phyloP scores from a whole-genome alignment of 2,329 filamentous ascomycete species.

The Trichoderma atrobrunneum region DNA sequence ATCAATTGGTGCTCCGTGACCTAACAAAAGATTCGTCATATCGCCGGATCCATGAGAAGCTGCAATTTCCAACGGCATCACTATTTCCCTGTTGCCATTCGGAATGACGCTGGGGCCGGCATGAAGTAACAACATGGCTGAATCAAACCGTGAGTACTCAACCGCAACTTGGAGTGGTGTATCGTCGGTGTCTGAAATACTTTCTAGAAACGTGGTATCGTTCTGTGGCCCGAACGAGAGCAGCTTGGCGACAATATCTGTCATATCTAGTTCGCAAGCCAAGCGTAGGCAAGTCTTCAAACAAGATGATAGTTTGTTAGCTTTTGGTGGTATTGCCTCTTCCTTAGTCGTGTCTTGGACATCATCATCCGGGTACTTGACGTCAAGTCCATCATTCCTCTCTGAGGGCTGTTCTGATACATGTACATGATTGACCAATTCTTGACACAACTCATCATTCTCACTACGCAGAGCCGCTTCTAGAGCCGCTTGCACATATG shows the following conservation, averaged over 20 bases:
- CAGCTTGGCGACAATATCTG: not conserved
- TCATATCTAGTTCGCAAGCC: not conserved
- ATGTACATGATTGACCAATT: not conserved
- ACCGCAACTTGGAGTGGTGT: not conserved
- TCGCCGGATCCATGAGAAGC: not conserved
- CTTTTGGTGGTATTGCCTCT: not conserved
- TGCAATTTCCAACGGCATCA: not conserved
- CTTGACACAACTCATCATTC: not conserved
- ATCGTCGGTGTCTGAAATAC: not conserved
- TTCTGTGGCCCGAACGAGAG: not conserved
- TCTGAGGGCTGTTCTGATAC: not conserved
- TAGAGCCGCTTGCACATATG: not conserved
- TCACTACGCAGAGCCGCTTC: not conserved
- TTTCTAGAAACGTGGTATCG: not conserved
- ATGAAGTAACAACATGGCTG: not conserved
- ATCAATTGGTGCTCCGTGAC: not conserved
- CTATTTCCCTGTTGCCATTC: not conserved
- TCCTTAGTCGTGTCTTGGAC: not conserved
- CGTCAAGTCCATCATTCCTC: not conserved
- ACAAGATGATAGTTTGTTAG: not conserved
- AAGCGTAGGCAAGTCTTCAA: not conserved
- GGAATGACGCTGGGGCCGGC: not conserved
- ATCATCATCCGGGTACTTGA: not conserved
- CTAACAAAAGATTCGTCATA: not conserved
- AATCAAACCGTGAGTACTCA: not conserved